Evolutionary conservation across 441 rosid genomes (phyloP), one percentile per base, ranked within the genome.

Genomic region (Pelargonium australe): DNA sequence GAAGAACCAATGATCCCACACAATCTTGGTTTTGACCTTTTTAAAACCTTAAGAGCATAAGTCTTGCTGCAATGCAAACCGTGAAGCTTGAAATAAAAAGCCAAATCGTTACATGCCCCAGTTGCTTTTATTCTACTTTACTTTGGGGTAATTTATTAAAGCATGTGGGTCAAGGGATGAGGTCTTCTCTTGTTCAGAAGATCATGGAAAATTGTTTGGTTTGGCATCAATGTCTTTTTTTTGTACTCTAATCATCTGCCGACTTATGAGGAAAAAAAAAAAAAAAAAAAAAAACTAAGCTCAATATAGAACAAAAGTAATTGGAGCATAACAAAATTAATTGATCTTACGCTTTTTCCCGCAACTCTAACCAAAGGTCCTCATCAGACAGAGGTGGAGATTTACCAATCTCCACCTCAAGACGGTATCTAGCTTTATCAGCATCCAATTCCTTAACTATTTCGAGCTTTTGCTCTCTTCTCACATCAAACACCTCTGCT

Each of bases 301-400:
- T 7, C 23, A 19, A 58, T 6, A 20, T 58, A 58, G 31, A 58
- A 19, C 28, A 58, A 19, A 7, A 58, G 25, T 25, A 58, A 58
- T 2, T 58, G 10, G 23, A 58, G 11, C 63, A 19, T 58, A 58
- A 19, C 12, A n/a, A 51, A 1, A 14, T 60, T 16, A 31, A n/a
- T 12, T 31, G 65, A 70, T 76, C 97, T 91, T 89, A 91, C 97
- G 92, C 97, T 84, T 84, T 88, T 84, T 87, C 87, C 63, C 95
- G 85, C 77, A 95, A 65, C 81, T 91, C 96, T 92, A 91, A 81
- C 96, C 96, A 91, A 57, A 81, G 72, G 65, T 89, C 97, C 45
- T 87, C 97, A 43, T 95, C 99, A 12, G 99, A 86, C 76, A 95
- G 97, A 57, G 99, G 90, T 0, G 97, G 97, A 73, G 99, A 84